phyloP scores from a whole-genome alignment of 169 alveolate species.

The Perkinsus chesapeaki region DNA sequence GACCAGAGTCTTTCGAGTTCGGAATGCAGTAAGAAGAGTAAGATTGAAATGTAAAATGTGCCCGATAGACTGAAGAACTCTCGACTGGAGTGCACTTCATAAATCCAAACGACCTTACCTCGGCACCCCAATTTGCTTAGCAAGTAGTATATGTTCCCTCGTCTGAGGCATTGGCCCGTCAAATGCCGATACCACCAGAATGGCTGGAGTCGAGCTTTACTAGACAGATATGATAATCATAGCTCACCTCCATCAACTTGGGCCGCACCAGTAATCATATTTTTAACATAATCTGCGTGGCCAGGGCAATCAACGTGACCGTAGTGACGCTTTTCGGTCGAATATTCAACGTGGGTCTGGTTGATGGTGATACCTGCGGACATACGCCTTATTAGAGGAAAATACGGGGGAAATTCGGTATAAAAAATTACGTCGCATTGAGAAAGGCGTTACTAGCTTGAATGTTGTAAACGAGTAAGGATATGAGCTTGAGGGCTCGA shows the following conservation, averaged over 20 bases:
- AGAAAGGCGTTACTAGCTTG: no score
- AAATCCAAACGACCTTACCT: constrained; percentile 24
- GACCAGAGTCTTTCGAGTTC: no score
- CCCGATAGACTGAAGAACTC: no score
- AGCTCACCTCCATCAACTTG: constrained; percentile 80
- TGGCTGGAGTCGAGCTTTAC: constrained; percentile 43
- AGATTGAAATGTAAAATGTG: no score
- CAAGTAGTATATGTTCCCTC: constrained; percentile 60
- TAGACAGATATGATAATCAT: not conserved
- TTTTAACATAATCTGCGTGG: constrained; percentile 91
- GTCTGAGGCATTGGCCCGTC: constrained; percentile 97
- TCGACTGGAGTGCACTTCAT: no score
- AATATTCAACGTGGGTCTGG: constrained; percentile 77
- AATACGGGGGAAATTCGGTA: no score
- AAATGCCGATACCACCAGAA: constrained; percentile 85
- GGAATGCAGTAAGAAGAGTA: no score
- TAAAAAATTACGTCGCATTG: no score
- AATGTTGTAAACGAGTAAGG: no score
- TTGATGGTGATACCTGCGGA: constrained; percentile 75
- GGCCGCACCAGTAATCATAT: constrained; percentile 94
- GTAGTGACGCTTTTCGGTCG: constrained; percentile 77
- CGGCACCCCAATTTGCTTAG: constrained; percentile 36
- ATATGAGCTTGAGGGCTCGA: no score
- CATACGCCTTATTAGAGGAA: no score
- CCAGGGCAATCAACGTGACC: constrained; percentile 97